Percentiles rank a stretch among this genome's conserved stretches.
Conservation (phyloP, 148 eudicot species). For the Salicornia ramosissima region DNA sequence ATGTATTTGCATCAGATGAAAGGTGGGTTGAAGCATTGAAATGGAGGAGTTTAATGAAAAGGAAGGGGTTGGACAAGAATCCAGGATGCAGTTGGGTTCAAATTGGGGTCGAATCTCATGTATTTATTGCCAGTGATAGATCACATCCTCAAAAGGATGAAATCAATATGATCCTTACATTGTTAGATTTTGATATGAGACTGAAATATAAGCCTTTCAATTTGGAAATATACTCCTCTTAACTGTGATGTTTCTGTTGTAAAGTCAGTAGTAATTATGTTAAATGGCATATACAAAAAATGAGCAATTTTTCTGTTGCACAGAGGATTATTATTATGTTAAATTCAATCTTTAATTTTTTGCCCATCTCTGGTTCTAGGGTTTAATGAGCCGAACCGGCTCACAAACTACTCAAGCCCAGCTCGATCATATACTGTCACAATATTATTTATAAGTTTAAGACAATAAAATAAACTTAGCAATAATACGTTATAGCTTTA, state of each 20-base stretch:
- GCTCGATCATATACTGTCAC: too few species aligned
- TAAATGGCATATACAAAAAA: background rate
- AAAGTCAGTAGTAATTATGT: background rate
- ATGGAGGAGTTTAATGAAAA: conserved; percentile 37
- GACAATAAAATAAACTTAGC: too few species aligned
- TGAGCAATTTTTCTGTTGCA: background rate
- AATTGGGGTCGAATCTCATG: conserved; percentile 35
- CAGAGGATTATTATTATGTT: too few species aligned
- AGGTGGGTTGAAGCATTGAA: conserved; percentile 38
- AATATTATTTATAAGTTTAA: too few species aligned
- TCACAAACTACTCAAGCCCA: too few species aligned
- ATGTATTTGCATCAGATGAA: conserved; percentile 37
- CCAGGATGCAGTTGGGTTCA: conserved; percentile 55
- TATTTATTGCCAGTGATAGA: conserved; percentile 43
- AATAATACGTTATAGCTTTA: too few species aligned
- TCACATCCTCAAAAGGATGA: conserved; percentile 35
- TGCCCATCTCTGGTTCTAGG: too few species aligned
- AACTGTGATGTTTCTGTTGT: conserved; percentile 4
- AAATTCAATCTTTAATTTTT: too few species aligned
- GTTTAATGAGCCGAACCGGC: too few species aligned
- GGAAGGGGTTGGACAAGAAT: conserved; percentile 28
- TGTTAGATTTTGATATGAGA: conserved; percentile 36
- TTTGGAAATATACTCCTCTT: conserved; percentile 13
- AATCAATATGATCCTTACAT: conserved; percentile 26
- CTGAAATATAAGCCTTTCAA: conserved; percentile 11